Base-by-base conservation (phyloP, 345 rosid genomes). In the Brassica juncea region DNA sequence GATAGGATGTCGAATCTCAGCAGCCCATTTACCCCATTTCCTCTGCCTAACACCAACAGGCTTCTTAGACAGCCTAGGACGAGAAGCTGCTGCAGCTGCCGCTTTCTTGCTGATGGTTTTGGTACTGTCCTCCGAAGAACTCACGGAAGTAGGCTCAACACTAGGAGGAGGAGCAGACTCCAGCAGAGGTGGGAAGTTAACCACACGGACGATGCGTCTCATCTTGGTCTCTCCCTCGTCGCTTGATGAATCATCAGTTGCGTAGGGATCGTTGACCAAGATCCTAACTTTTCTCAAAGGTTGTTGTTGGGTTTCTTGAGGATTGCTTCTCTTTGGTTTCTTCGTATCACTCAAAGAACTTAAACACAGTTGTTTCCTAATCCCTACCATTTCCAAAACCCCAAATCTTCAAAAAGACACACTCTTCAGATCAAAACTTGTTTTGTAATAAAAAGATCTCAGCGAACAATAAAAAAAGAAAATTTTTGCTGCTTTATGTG, bases 21-120 rank as follows among this genome's bases (percentile, higher is more conserved):
- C 99, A 11, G 99, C 98, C 98, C 98, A 96, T 66, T 92, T 96
- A 0, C 99, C 99, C 99, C 99, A 96, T 73, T 93, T 96, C 70
- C 99, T 83, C 66, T 87, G 97, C 75, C 99, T 83, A 31, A 96
- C 95, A 49, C 99, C 99, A 59, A 82, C 85, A 67, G 84, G 81
- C 77, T 82, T 82, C 74, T 81, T 81, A 30, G 55, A n/a, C 61
- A 55, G 23, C 64, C 44, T 66, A 57, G 76, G 63, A 68, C 44
- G 31, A 73, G 70, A 4, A 14, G 44, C 23, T 0, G 42, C 25
- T 0, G 35, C 52, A 1, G 39, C 5, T 4, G 55, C 68, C 1
- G 25, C 66, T 60, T 76, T 81, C 84, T 81, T 81, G 4, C 4
- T 23, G 1, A 77, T 82, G 77, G 74, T 73, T 79, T 84, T 93